Evolutionary conservation across 192 early-diverging fungal genomes (phyloP), one percentile per base, ranked within the genome.

Genomic region (Podila minutissima): DNA sequence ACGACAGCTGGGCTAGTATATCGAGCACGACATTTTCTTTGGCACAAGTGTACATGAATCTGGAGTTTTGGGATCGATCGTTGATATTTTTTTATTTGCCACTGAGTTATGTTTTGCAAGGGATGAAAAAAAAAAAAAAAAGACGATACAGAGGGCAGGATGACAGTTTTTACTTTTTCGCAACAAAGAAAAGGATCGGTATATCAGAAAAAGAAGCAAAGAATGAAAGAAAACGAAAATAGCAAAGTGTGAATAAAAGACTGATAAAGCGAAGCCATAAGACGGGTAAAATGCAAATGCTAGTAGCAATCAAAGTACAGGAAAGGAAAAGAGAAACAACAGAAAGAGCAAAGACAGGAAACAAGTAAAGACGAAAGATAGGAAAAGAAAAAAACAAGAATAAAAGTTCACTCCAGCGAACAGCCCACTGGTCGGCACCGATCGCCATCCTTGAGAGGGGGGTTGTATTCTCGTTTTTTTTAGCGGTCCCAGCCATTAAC

Each of bases 401-500:
- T 13, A 48, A 19, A 37, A 62, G 15, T 46, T 46, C 41, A 46
- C 13, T 46, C 41, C 41, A 46, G 15, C 41, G 41, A 46, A 46
- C 15, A 17, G 41, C 41, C 41, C 41, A 46, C 41, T 46, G 7
- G 13, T 17, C 15, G 41, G 41, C 15, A 15, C 11, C 2, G 13
- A 46, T 46, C 41, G 41, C 5, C n/a, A 62, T 61, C 28, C 20
- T 20, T 41, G 41, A 46, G 41, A 20, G 12, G 31, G 31, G 8
- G 22, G 29, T 15, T 26, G 6, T n/a, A 11, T 62, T 20, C 46
- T 15, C 59, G 35, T 9, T 22, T 17, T 37, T 4, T 28, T 53
- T 60, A 76, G 10, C 62, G 68, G 26, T 76, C 74, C 74, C 74
- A 76, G 59, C 74, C 64, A 37, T 51, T 46, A n/a, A 50, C 12